A percentile compares a stretch with the other conserved stretches of the same genome.
These are phyloP conservation scores for Nepenthes alata DNA, from an alignment of 179 eudicot genomes.

Conservation along the genomic window DNA sequence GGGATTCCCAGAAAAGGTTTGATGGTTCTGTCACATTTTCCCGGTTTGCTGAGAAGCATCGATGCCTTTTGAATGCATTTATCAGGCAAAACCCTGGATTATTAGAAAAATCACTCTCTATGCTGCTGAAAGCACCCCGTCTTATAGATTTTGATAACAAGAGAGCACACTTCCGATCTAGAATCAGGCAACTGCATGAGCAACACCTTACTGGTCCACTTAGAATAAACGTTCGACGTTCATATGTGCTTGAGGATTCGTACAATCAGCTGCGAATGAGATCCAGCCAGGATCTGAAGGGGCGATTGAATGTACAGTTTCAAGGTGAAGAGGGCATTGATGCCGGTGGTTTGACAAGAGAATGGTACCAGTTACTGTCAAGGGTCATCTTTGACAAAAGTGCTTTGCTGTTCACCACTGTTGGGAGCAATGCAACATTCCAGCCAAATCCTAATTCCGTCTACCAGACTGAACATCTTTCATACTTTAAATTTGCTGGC, in stretches of 20 bases:
- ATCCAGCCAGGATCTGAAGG: slow-evolving; percentile 78
- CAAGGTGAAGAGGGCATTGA: slow-evolving; percentile 99
- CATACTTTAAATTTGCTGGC: slow-evolving; percentile 98
- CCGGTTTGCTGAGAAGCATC: slow-evolving; percentile 84
- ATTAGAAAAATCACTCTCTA: slow-evolving; percentile 81
- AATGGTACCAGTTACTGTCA: slow-evolving; percentile 93
- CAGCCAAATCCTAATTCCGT: slow-evolving; percentile 99
- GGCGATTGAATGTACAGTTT: slow-evolving; percentile 90
- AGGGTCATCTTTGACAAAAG: slow-evolving; percentile 95
- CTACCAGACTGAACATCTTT: slow-evolving; percentile 96
- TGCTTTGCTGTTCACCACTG: slow-evolving; percentile 90
- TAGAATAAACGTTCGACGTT: slow-evolving; percentile 80
- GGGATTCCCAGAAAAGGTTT: slow-evolving; percentile 35
- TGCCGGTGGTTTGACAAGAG: slow-evolving; percentile 99
- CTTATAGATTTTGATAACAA: slow-evolving; percentile 96
- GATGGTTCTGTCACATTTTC: slow-evolving; percentile 56
- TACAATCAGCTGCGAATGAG: slow-evolving; percentile 96
- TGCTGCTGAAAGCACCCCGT: slow-evolving; percentile 88
- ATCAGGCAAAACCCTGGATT: slow-evolving; percentile 88
- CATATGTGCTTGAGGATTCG: slow-evolving; percentile 92
- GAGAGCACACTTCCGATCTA: slow-evolving; percentile 83
- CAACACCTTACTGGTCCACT: slow-evolving; percentile 88
- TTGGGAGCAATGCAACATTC: slow-evolving; percentile 87
- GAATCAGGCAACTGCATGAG: slow-evolving; percentile 92
- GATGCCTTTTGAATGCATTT: slow-evolving; percentile 86